A percentile compares a stretch with the other conserved stretches of the same genome.
Conservation (phyloP, 2,329 filamentous ascomycete species). For the Microcyclosporella mali region DNA sequence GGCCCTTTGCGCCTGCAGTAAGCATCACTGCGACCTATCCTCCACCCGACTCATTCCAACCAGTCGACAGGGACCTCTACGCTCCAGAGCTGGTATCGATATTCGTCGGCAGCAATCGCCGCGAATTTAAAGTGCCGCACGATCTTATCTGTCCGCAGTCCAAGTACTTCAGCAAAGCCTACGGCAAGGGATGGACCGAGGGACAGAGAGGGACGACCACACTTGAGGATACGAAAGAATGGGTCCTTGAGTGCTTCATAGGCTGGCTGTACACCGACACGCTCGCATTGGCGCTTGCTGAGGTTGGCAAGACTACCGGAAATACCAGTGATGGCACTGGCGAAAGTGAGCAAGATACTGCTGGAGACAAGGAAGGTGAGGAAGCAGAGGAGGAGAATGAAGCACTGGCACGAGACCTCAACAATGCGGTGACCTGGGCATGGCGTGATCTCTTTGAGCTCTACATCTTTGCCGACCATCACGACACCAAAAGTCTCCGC, state of each 20-base stretch:
- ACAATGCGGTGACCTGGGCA: conserved; percentile 9
- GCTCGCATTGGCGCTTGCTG: not conserved
- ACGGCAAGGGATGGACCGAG: conserved; percentile 6
- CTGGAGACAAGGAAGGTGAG: not conserved
- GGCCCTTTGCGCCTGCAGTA: no score
- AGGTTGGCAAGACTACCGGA: no score
- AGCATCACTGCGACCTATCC: not conserved
- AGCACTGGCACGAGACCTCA: not conserved
- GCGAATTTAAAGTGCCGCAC: conserved; percentile 1
- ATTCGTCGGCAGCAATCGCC: no score
- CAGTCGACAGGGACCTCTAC: no score
- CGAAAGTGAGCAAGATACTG: not conserved
- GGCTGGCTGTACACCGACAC: conserved; percentile 12
- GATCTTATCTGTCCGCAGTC: conserved; percentile 9
- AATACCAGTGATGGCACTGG: not conserved
- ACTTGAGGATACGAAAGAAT: conserved; percentile 3
- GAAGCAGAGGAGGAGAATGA: not conserved
- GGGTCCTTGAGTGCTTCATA: conserved; percentile 10
- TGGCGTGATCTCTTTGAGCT: conserved; percentile 9
- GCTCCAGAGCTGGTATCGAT: no score
- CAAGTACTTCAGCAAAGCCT: conserved; percentile 11
- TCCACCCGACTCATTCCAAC: no score
- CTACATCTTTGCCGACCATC: conserved; percentile 12
- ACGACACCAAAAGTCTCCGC: conserved; percentile 10
- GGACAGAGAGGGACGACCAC: conserved; percentile 1